A percentile compares a stretch with the other conserved stretches of the same genome.
Evolutionary conservation across 805 yeast genomes (phyloP).

Genomic region (Saccharomycopsis sp.): DNA sequence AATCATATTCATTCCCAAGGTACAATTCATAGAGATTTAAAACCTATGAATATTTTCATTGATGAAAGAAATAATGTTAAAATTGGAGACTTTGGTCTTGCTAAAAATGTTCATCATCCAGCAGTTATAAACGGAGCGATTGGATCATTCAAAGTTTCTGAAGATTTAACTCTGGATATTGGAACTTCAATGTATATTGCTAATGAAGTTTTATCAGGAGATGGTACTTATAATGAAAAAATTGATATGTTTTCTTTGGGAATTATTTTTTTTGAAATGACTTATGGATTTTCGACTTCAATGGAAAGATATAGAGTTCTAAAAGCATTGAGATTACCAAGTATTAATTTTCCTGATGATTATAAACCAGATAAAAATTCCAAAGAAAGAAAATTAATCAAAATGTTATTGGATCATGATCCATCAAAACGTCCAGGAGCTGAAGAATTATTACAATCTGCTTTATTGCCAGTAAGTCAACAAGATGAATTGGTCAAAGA

Average conservation of each 20-base stretch:
- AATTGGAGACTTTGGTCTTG: slow-evolving; percentile 95
- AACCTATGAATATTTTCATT: slow-evolving; percentile 92
- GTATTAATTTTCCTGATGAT: slow-evolving; percentile 60
- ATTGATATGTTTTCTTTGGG: slow-evolving; percentile 96
- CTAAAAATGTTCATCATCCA: slow-evolving; percentile 69
- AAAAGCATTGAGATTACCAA: slow-evolving; percentile 47
- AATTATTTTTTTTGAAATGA: slow-evolving; percentile 92
- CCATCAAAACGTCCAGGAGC: slow-evolving; percentile 79
- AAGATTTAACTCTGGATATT: slow-evolving; percentile 81
- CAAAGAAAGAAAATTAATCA: slow-evolving; percentile 59
- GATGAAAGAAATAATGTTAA: slow-evolving; percentile 83
- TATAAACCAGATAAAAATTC: slow-evolving; percentile 42
- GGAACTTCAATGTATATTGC: slow-evolving; percentile 95
- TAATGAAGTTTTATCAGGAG: slow-evolving; percentile 67
- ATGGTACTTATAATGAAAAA: slow-evolving; percentile 75
- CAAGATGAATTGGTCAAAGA: slow-evolving; percentile 86
- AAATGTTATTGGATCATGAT: slow-evolving; percentile 62
- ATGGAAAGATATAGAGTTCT: slow-evolving; percentile 84
- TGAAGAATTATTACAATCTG: slow-evolving; percentile 60
- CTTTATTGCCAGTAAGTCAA: slow-evolving; percentile 77
- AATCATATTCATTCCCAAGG: slow-evolving; percentile 89
- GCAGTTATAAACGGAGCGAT: slow-evolving; percentile 22
- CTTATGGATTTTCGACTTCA: slow-evolving; percentile 71
- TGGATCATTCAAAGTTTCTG: slow-evolving; percentile 29
- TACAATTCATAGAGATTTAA: slow-evolving; percentile 88